A percentile compares a stretch with the other conserved stretches of the same genome.
Conservation (phyloP, 2,329 filamentous ascomycete species). For the Fusarium sp. region DNA sequence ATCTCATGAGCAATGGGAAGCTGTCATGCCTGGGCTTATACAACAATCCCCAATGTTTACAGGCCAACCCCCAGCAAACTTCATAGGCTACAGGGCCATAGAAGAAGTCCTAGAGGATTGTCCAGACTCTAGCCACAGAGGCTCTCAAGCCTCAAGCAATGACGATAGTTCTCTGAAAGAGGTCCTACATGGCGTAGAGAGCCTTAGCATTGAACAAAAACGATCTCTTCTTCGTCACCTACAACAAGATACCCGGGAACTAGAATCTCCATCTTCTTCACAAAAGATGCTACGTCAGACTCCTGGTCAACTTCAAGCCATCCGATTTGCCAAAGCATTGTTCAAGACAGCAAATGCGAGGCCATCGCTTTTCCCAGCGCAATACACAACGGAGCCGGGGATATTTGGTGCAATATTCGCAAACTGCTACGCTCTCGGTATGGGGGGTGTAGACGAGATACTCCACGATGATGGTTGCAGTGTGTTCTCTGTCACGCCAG, state of each 20-base stretch:
- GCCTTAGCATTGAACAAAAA: slow-evolving; percentile 36
- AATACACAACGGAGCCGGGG: slow-evolving; percentile 33
- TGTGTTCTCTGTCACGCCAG: slow-evolving; percentile 45
- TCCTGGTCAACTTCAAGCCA: slow-evolving; percentile 32
- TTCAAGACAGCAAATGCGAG: slow-evolving; percentile 21
- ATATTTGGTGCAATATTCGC: slow-evolving; percentile 51
- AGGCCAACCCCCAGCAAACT: background rate
- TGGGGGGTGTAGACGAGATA: slow-evolving; percentile 40
- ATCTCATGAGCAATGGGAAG: background rate
- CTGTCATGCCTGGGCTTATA: background rate
- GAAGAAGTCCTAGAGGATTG: slow-evolving; percentile 16
- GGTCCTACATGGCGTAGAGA: slow-evolving; percentile 27
- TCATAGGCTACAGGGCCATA: background rate
- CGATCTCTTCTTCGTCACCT: slow-evolving; percentile 34
- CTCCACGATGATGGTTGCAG: slow-evolving; percentile 46
- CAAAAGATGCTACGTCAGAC: slow-evolving; percentile 8
- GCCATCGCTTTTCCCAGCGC: slow-evolving; percentile 23
- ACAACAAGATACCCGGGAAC: slow-evolving; percentile 23
- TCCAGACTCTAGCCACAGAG: background rate
- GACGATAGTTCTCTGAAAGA: slow-evolving; percentile 15
- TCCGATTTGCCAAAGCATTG: slow-evolving; percentile 37
- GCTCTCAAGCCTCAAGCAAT: background rate
- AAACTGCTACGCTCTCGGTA: slow-evolving; percentile 51
- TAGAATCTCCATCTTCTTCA: background rate
- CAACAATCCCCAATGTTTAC: background rate